Evolutionary conservation across 225 moss, liverwort and hornwort species (phyloP).

Genomic region (Ulota crispa): DNA sequence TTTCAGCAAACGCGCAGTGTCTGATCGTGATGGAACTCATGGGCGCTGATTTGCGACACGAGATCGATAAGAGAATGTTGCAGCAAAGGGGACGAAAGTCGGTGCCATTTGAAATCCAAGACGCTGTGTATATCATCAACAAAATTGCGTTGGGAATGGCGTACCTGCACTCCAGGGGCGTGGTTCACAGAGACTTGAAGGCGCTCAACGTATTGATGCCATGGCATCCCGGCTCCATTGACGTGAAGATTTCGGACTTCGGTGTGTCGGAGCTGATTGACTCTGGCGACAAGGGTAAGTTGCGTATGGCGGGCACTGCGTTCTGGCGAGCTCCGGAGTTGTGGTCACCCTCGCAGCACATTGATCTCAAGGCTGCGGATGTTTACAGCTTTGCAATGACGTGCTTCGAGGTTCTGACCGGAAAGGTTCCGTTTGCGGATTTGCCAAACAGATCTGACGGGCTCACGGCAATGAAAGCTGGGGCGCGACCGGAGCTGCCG

Average conservation of each 20-base stretch:
- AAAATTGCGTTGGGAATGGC: constrained; percentile 35
- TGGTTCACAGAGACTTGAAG: constrained; percentile 32
- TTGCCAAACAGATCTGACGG: not conserved
- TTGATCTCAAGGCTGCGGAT: constrained; percentile 16
- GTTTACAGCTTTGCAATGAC: constrained; percentile 39
- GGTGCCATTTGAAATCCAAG: constrained; percentile 23
- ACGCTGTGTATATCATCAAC: constrained; percentile 21
- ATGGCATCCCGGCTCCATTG: constrained; percentile 12
- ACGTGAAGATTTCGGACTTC: constrained; percentile 38
- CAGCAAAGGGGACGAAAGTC: not conserved
- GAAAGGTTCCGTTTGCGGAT: not conserved
- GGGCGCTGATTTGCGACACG: not conserved
- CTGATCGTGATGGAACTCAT: constrained; percentile 35
- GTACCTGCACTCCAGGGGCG: constrained; percentile 28
- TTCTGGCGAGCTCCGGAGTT: constrained; percentile 39
- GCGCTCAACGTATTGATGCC: constrained; percentile 30
- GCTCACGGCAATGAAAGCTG: not conserved
- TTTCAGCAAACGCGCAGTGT: not conserved
- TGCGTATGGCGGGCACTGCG: not conserved
- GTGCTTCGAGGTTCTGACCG: constrained; percentile 34
- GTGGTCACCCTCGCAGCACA: not conserved
- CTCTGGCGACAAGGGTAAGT: not conserved
- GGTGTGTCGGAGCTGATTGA: constrained; percentile 20
- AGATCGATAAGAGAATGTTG: constrained; percentile 11
- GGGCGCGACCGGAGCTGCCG: constrained; percentile 4